Conservation (phyloP, 768 basidiomycete genomes). For the Pulveroboletus sp. region DNA sequence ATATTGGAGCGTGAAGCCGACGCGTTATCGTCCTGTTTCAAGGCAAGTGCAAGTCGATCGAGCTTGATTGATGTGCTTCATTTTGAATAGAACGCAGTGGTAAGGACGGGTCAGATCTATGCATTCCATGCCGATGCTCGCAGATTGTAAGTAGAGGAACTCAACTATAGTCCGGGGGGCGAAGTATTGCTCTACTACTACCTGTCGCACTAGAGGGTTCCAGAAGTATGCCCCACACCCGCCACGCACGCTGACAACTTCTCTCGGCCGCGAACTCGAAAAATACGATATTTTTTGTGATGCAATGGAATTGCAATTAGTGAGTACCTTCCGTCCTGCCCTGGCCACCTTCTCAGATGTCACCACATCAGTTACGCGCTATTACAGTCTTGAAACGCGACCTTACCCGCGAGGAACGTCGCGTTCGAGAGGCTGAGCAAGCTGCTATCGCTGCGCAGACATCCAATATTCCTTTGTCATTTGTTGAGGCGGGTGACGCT, state of each 20-base stretch:
- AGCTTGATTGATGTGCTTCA: not conserved
- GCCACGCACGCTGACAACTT: conserved; percentile 57
- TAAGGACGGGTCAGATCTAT: conserved; percentile 70
- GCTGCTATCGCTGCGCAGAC: conserved; percentile 35
- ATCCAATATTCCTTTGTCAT: conserved; percentile 24
- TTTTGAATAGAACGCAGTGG: conserved; percentile 47
- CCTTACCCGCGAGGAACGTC: conserved; percentile 54
- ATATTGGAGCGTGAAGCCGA: conserved; percentile 64
- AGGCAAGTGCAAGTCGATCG: conserved; percentile 35
- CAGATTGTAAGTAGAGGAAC: conserved; percentile 47
- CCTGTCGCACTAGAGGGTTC: conserved; percentile 42
- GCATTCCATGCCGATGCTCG: conserved; percentile 61
- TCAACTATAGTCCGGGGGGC: not conserved
- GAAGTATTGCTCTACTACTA: not conserved
- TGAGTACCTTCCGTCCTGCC: conserved; percentile 30
- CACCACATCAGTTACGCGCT: conserved; percentile 54
- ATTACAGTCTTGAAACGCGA: conserved; percentile 72
- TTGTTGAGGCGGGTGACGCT: conserved; percentile 16
- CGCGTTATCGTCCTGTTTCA: conserved; percentile 52
- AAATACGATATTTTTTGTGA: conserved; percentile 80
- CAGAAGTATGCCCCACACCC: conserved; percentile 54
- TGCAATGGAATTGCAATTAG: conserved; percentile 67
- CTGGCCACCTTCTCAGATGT: not conserved
- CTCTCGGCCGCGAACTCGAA: conserved; percentile 70
- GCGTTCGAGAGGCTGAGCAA: conserved; percentile 41